These are phyloP conservation scores for Gentiana macrophylla DNA, from an alignment of 257 asterid genomes.

Conservation along the genomic window DNA sequence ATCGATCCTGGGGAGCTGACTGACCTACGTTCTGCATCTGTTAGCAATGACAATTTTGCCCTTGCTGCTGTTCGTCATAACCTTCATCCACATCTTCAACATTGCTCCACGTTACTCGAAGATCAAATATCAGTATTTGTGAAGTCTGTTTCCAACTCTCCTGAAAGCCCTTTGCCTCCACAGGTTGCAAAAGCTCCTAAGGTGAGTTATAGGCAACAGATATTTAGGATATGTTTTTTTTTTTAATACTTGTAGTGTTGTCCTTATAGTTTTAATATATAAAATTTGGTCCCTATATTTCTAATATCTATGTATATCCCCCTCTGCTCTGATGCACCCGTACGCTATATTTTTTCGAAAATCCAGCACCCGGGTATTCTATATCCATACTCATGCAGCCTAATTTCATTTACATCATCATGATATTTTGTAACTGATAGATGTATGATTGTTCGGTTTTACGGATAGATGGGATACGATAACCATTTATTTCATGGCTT, in stretches of 20 bases:
- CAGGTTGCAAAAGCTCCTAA: conserved; percentile 69
- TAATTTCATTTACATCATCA: background rate
- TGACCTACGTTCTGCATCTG: conserved; percentile 88
- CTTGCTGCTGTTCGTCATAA: conserved; percentile 55
- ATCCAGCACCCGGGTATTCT: too few relatives aligned
- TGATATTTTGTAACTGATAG: background rate
- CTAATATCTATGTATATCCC: too few relatives aligned
- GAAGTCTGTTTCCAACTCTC: conserved; percentile 33
- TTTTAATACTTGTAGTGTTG: too few relatives aligned
- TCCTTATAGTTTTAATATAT: too few relatives aligned
- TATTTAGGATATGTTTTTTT: too few relatives aligned
- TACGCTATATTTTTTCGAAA: too few relatives aligned
- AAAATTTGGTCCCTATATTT: too few relatives aligned
- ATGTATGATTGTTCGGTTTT: background rate
- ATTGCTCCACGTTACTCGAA: conserved; percentile 36
- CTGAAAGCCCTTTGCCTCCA: conserved; percentile 21
- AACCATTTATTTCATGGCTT: background rate
- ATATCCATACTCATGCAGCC: background rate
- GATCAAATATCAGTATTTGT: conserved; percentile 49
- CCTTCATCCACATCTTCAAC: conserved; percentile 72
- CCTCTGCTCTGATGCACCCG: too few relatives aligned
- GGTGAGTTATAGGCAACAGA: conserved; percentile 22
- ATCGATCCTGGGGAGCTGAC: conserved; percentile 92
- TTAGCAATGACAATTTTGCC: conserved; percentile 80
- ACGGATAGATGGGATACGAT: too few relatives aligned